Percentiles rank a stretch among this genome's conserved stretches.
These are phyloP conservation scores for Colletotrichum somersetense DNA, from an alignment of 2,329 filamentous ascomycete species.

Conservation along the genomic window DNA sequence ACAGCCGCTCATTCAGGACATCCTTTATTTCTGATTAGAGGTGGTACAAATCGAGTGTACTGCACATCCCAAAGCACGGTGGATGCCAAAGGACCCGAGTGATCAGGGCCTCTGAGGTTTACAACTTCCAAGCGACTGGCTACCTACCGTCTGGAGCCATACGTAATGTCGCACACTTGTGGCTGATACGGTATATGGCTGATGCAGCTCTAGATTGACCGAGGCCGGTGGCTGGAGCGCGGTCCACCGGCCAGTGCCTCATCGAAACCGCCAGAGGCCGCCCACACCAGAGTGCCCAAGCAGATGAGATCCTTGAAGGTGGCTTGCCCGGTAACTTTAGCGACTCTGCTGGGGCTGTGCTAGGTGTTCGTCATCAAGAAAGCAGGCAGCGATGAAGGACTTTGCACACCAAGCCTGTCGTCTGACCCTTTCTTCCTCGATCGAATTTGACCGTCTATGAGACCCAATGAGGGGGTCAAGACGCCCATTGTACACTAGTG, in stretches of 20 bases:
- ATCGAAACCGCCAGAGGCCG: conserved; percentile 9
- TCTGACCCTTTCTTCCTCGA: background rate
- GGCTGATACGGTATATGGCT: background rate
- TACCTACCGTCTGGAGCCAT: background rate
- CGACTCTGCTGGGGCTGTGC: conserved; percentile 26
- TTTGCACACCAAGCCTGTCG: background rate
- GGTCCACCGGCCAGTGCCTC: background rate
- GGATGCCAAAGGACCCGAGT: background rate
- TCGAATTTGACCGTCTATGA: background rate
- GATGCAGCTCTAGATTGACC: background rate
- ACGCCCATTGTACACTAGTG: background rate
- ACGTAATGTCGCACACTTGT: background rate
- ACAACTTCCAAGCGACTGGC: background rate
- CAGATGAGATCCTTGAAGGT: conserved; percentile 1
- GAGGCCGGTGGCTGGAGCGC: background rate
- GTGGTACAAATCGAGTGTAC: background rate
- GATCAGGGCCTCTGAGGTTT: background rate
- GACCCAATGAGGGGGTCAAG: background rate
- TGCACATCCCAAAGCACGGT: background rate
- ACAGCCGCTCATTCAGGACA: background rate
- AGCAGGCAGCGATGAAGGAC: conserved; percentile 6
- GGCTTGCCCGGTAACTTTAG: conserved; percentile 2
- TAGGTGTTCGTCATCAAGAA: conserved; percentile 12
- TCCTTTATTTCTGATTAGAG: background rate
- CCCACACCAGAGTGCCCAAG: background rate